A percentile compares a stretch with the other conserved stretches of the same genome.
These are phyloP conservation scores for Rhizopogon roseolus DNA, from an alignment of 768 basidiomycete species.

Conservation along the genomic window DNA sequence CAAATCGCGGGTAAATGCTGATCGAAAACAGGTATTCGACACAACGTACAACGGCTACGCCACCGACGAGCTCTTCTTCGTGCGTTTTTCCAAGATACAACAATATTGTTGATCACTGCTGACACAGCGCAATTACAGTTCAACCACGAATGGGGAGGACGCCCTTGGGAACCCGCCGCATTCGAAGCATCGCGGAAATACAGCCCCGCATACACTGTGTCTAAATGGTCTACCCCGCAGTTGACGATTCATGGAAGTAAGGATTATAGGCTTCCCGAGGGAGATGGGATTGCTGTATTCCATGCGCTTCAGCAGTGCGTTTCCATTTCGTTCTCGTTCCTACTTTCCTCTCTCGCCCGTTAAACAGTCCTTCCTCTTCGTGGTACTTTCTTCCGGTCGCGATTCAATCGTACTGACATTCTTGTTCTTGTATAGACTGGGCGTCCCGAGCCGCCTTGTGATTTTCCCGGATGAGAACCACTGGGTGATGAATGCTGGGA, in stretches of 20 bases:
- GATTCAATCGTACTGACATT: background rate
- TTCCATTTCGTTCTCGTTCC: background rate
- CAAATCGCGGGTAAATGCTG: background rate
- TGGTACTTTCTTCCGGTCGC: background rate
- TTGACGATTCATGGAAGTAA: constrained; percentile 83
- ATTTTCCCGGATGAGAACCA: constrained; percentile 92
- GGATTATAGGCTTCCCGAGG: constrained; percentile 84
- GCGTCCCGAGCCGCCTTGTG: constrained; percentile 70
- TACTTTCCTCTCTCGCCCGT: too few relatives aligned
- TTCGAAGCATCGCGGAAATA: constrained; percentile 55
- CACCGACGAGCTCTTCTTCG: constrained; percentile 91
- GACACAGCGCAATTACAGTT: constrained; percentile 41
- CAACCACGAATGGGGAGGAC: constrained; percentile 84
- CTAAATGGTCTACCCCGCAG: constrained; percentile 84
- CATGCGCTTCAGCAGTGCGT: constrained; percentile 81
- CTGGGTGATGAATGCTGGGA: constrained; percentile 81
- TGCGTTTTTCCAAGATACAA: constrained; percentile 30
- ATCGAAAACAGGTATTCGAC: constrained; percentile 57
- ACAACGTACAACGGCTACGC: constrained; percentile 76
- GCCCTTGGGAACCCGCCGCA: constrained; percentile 66
- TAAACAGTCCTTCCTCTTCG: too few relatives aligned
- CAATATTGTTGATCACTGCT: background rate
- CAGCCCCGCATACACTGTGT: constrained; percentile 78
- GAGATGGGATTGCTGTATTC: constrained; percentile 80
- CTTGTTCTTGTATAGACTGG: constrained; percentile 39